Evolutionary conservation across 352 stramenopile genomes (phyloP).

Genomic region (Elongisporangium senticosum): DNA sequence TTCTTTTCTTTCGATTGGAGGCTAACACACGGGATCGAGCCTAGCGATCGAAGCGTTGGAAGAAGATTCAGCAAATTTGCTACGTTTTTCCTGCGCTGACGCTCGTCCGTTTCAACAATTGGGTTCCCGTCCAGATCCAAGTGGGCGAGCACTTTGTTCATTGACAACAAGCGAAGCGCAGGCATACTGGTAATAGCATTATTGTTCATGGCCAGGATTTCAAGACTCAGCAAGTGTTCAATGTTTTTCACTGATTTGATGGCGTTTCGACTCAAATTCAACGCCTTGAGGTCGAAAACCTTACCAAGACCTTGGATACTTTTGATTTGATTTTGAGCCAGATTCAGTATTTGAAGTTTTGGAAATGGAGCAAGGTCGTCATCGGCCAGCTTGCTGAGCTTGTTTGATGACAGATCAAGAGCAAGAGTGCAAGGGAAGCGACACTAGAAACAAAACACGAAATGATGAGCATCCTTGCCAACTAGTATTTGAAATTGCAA

Average conservation of each 20-base stretch:
- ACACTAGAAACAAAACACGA: slow-evolving; percentile 26
- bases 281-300: slow-evolving; percentile 49
- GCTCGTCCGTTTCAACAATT: slow-evolving; percentile 57
- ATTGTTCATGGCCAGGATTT: slow-evolving; percentile 43
- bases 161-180: slow-evolving; percentile 56
- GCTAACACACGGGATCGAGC: slow-evolving; percentile 39
- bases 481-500: not conserved
- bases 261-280: slow-evolving; percentile 51
- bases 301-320: slow-evolving; percentile 48
- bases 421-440: slow-evolving; percentile 46
- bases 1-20: slow-evolving; percentile 56
- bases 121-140: slow-evolving; percentile 75
- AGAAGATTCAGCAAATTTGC: slow-evolving; percentile 79
- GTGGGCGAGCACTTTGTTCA: slow-evolving; percentile 67
- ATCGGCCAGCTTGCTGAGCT: slow-evolving; percentile 46
- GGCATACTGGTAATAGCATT: slow-evolving; percentile 48
- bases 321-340: slow-evolving; percentile 54
- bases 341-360: slow-evolving; percentile 58
- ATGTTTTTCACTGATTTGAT: slow-evolving; percentile 69
- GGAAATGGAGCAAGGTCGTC: slow-evolving; percentile 45
- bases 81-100: slow-evolving; percentile 58
- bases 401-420: slow-evolving; percentile 63
- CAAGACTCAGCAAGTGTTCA: slow-evolving; percentile 53
- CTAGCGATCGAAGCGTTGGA: slow-evolving; percentile 51
- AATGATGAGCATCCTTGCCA: not conserved